A percentile compares a stretch with the other conserved stretches of the same genome.
phyloP scores from a whole-genome alignment of 2,329 filamentous ascomycete genomes.

The Apiospora kogelbergensis region DNA sequence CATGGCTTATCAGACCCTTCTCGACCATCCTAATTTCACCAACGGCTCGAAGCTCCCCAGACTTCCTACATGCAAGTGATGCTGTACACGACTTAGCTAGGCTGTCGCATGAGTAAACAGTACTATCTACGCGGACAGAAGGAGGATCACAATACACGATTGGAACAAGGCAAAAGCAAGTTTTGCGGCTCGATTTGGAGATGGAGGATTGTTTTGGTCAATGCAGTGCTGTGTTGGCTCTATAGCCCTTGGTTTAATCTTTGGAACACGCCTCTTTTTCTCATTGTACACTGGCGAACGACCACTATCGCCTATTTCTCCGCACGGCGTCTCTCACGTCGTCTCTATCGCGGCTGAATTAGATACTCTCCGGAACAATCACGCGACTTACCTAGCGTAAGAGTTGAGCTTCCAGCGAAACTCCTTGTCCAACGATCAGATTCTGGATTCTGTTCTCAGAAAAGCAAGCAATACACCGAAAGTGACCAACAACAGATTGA shows the following conservation, averaged over 20 bases:
- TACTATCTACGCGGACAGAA: not conserved
- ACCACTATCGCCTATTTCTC: not conserved
- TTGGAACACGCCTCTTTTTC: not conserved
- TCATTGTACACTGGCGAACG: not conserved
- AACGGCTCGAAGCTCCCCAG: constrained; percentile 17
- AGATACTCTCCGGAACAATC: not conserved
- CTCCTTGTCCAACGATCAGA: not conserved
- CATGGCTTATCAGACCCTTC: constrained; percentile 36
- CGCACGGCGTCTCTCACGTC: no score
- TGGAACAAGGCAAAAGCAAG: not conserved
- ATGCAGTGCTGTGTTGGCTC: not conserved
- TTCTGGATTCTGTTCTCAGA: not conserved
- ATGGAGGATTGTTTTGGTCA: not conserved
- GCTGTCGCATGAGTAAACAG: not conserved
- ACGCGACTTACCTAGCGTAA: not conserved
- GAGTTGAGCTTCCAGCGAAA: not conserved
- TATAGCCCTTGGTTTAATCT: not conserved
- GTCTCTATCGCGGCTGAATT: not conserved
- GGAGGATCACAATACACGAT: not conserved
- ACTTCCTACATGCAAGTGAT: constrained; percentile 7
- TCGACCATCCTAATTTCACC: constrained; percentile 19
- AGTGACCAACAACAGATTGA: not conserved
- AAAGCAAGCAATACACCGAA: not conserved
- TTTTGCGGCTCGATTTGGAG: not conserved
- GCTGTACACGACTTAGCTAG: not conserved